These are phyloP conservation scores for Candida caryicola DNA, from an alignment of 805 yeast genomes.

Conservation along the genomic window DNA sequence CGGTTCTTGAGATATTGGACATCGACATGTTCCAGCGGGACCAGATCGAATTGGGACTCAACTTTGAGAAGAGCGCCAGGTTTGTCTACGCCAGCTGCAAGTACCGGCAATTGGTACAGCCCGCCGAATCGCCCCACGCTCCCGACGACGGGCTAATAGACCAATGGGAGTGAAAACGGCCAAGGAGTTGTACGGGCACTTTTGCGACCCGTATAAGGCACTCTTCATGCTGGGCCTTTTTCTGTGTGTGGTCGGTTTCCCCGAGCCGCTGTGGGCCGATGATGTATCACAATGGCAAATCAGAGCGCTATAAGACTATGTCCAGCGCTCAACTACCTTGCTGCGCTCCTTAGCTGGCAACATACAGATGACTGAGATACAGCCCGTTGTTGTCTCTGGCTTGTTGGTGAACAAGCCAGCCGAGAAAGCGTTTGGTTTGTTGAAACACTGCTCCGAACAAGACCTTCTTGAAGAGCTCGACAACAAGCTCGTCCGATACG, in stretches of 20 bases:
- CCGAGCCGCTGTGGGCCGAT: too few species aligned
- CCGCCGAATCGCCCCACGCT: too few species aligned
- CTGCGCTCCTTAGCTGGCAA: too few species aligned
- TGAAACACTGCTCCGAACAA: not conserved
- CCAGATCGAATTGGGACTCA: conserved; percentile 17
- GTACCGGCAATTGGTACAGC: not conserved
- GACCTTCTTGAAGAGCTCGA: not conserved
- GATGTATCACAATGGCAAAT: too few species aligned
- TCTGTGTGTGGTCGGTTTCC: too few species aligned
- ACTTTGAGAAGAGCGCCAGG: conserved; percentile 18
- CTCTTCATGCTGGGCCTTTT: too few species aligned
- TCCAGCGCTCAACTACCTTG: too few species aligned
- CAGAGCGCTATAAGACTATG: too few species aligned
- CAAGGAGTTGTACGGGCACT: not conserved
- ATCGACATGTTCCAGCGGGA: conserved; percentile 34
- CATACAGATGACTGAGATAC: not conserved
- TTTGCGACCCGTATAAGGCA: too few species aligned
- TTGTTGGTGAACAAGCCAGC: not conserved
- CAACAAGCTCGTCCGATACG: not conserved
- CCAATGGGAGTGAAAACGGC: not conserved
- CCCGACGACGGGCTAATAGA: too few species aligned
- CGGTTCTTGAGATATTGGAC: conserved; percentile 27
- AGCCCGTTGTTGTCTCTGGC: not conserved
- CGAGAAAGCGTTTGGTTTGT: not conserved
- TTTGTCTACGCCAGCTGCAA: conserved; percentile 23